phyloP scores from a whole-genome alignment of 179 eudicot species.

The Drosera spatulata region DNA sequence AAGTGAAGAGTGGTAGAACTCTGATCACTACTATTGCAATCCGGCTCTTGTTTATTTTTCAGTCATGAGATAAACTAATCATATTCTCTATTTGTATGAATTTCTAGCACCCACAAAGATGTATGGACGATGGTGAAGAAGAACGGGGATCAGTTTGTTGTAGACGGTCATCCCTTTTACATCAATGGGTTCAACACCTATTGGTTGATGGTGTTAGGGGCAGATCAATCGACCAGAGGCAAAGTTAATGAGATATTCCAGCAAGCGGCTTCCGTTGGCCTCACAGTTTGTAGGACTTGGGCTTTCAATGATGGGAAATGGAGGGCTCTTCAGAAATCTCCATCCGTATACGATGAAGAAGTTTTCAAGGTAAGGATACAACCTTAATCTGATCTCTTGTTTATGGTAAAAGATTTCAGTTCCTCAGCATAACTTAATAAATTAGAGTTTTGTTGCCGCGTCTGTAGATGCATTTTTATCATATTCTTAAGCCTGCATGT shows the following conservation, averaged over 20 bases:
- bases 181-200: constrained; percentile 89
- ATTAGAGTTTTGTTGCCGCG: no score
- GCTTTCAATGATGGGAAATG: constrained; percentile 91
- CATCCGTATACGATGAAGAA: constrained; percentile 76
- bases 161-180: constrained; percentile 58
- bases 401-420: no score
- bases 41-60: no score
- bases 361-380: constrained; percentile 54
- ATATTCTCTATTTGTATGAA: not conserved
- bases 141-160: constrained; percentile 53
- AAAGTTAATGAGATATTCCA: constrained; percentile 62
- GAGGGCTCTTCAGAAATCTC: constrained; percentile 79
- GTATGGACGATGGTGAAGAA: constrained; percentile 66
- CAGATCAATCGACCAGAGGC: constrained; percentile 56
- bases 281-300: constrained; percentile 87
- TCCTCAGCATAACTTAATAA: no score
- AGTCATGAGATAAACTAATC: not conserved
- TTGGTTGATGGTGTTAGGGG: constrained; percentile 79
- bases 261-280: constrained; percentile 64
- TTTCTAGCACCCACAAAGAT: constrained; percentile 28
- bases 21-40: no score
- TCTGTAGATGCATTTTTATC: no score
- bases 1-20: no score
- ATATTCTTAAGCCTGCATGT: no score
- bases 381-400: not conserved